Evolutionary conservation across 257 asterid species (phyloP).

Genomic region (Perilla frutescens): DNA sequence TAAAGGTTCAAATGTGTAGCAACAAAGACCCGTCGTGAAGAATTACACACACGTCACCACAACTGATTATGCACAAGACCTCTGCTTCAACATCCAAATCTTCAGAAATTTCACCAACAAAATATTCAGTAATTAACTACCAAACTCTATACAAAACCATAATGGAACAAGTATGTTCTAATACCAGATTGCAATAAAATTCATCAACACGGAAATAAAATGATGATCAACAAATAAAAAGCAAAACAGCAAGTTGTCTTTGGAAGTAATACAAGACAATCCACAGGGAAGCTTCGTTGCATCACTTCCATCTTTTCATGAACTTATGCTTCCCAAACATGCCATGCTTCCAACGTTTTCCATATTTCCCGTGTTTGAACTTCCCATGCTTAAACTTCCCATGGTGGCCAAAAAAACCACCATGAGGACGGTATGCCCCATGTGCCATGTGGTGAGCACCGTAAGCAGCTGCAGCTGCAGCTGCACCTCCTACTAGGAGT

Average conservation of each 20-base stretch:
- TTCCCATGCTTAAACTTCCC: constrained; percentile 87
- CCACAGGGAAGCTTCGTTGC: neutral
- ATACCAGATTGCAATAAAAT: constrained; percentile 8
- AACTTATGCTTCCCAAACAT: constrained; percentile 66
- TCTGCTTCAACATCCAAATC: neutral
- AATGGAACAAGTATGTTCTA: neutral
- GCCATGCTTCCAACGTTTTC: constrained; percentile 68
- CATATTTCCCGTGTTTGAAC: constrained; percentile 71
- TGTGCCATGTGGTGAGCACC: constrained; percentile 85
- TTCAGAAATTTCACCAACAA: neutral
- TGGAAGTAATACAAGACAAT: constrained; percentile 3
- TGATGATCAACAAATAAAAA: neutral
- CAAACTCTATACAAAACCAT: constrained; percentile 24
- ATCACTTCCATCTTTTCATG: constrained; percentile 65
- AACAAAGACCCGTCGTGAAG: too few species aligned
- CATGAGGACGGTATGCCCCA: constrained; percentile 58
- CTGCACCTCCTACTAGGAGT: constrained; percentile 86
- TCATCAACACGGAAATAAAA: constrained; percentile 13
- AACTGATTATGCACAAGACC: constrained; percentile 5
- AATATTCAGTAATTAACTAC: constrained; percentile 10
- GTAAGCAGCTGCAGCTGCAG: constrained; percentile 83
- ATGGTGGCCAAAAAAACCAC: constrained; percentile 62
- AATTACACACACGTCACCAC: neutral
- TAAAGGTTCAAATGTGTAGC: neutral
- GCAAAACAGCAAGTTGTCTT: neutral